Base-by-base conservation (phyloP, 306 rosid genomes). In the Acmispon strigosus region DNA sequence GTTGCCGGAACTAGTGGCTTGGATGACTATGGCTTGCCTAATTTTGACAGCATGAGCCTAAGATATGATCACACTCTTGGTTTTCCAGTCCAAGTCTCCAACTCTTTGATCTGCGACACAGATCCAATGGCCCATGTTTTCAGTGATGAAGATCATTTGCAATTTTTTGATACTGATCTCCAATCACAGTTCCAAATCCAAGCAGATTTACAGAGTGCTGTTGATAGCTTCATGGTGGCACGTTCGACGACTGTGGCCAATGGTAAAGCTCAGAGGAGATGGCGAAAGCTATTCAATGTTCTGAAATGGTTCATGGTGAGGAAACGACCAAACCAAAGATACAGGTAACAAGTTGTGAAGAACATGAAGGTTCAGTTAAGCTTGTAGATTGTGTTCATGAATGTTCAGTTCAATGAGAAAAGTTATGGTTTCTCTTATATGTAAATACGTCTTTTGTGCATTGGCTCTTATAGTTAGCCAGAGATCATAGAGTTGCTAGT, bases 231-330 rank as follows among this genome's bases (percentile, higher is more conserved):
- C 74, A 70, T 81, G 69, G 58, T 70, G 12, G 13, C 82, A 6
- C 88, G 82, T 45, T 57, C 89, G 37, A 51, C 86, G 3, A 60
- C 84, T 19, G 53, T 72, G 22, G 76, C 84, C 41, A 60, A 67
- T 6, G 83, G 66, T 43, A 80, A 75, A 70, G 99, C 99, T 61
- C 88, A 74, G 80, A 86, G 66, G 78, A 75, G 99, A 83, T 94
- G 99, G 99, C 85, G 89, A 27, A 91, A 84, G 83, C 70, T 94
- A 10, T 87, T 78, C 79, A 89, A 89, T 15, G 88, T 91, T 74
- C 79, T 94, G 54, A 81, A 87, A 79, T 94, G 91, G 99, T 94
- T 86, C 83, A 76, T 94, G 76, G 73, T 79, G 76, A 78, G 78
- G 70, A 78, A 42, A 15, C 56, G 66, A 37, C 76, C 80, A 52